Percentiles rank a stretch among this genome's conserved stretches.
Evolutionary conservation across 2,329 filamentous ascomycete genomes (phyloP).

Genomic region (Nemania sp.): DNA sequence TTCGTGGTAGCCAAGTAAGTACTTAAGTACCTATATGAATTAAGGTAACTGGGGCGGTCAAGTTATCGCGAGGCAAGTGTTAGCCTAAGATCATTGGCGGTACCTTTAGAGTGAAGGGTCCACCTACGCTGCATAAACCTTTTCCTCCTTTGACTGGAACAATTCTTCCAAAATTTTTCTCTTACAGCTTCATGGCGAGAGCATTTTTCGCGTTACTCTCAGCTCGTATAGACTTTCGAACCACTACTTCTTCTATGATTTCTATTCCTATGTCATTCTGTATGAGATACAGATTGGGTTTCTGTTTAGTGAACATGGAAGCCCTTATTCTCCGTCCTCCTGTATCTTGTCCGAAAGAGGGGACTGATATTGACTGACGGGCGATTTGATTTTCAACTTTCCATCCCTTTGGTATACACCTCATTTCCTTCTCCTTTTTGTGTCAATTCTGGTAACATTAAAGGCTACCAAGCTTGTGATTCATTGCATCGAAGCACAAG

Average conservation of each 20-base stretch:
- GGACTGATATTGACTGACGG: background rate
- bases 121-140: background rate
- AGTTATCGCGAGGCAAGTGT: slow-evolving; percentile 1
- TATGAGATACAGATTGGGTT: background rate
- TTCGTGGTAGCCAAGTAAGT: background rate
- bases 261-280: background rate
- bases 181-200: background rate
- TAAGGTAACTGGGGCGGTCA: background rate
- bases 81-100: background rate
- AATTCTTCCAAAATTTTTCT: background rate
- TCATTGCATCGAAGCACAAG: background rate
- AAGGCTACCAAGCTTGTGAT: background rate
- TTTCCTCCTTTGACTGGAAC: background rate
- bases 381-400: background rate
- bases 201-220: background rate
- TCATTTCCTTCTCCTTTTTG: background rate
- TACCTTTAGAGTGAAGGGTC: background rate
- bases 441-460: background rate
- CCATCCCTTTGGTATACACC: background rate
- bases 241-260: background rate
- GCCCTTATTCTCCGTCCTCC: background rate
- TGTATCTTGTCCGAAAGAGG: background rate
- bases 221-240: background rate
- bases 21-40: background rate
- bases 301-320: slow-evolving; percentile 22